phyloP scores from a whole-genome alignment of 768 basidiomycete genomes.

The Multifurca ochricompacta region DNA sequence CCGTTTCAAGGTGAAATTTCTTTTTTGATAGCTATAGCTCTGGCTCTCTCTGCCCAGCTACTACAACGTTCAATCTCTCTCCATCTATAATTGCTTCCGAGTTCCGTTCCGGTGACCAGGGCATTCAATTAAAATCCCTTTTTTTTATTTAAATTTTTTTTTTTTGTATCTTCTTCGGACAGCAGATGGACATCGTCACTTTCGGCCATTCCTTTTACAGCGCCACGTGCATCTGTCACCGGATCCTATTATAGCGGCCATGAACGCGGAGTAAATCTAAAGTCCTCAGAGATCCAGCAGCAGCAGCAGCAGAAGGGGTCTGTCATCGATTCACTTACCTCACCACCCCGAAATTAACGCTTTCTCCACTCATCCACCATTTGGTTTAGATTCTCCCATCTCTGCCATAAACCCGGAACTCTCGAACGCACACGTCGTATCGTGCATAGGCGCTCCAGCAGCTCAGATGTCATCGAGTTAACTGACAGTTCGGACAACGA shows the following conservation, averaged over 20 bases:
- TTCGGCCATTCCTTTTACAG: neutral
- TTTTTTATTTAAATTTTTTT: too few species aligned
- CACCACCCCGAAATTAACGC: neutral
- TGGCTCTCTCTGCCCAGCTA: neutral
- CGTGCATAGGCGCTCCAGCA: constrained; percentile 12
- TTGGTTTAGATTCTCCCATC: neutral
- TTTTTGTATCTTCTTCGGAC: neutral
- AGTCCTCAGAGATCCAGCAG: constrained; percentile 6
- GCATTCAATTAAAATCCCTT: too few species aligned
- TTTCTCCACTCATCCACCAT: too few species aligned
- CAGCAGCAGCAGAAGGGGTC: neutral
- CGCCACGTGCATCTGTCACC: neutral
- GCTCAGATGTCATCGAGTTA: constrained; percentile 4
- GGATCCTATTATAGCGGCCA: neutral
- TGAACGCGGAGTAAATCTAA: neutral
- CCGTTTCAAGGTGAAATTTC: neutral
- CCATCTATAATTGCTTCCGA: too few species aligned
- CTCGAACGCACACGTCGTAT: constrained; percentile 5
- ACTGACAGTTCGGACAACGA: constrained; percentile 13
- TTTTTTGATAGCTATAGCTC: neutral
- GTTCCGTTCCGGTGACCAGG: too few species aligned
- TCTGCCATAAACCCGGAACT: neutral
- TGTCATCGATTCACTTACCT: neutral
- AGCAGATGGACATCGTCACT: constrained; percentile 9
- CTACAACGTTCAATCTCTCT: too few species aligned